These are phyloP conservation scores for Agrocybe praecox DNA, from an alignment of 768 basidiomycete species.

Conservation along the genomic window DNA sequence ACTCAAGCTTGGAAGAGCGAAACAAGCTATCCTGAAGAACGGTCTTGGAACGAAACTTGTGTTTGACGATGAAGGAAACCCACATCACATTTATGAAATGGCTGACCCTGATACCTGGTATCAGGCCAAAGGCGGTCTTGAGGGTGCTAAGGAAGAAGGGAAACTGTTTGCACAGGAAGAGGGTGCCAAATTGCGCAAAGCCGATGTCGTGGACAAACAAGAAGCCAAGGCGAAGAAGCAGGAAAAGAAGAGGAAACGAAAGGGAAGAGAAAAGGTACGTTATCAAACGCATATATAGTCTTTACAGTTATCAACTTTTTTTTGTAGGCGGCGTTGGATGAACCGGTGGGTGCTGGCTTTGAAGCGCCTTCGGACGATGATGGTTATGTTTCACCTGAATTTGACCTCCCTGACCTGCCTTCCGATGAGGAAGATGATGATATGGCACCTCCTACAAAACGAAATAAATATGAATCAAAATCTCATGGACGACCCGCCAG, in stretches of 20 bases:
- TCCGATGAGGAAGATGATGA: constrained; percentile 32
- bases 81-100: constrained; percentile 85
- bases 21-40: constrained; percentile 70
- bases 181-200: constrained; percentile 66
- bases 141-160: constrained; percentile 68
- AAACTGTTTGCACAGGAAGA: constrained; percentile 74
- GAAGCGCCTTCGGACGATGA: constrained; percentile 46
- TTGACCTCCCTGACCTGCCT: constrained; percentile 47
- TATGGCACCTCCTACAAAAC: constrained; percentile 32
- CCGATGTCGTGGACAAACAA: constrained; percentile 76
- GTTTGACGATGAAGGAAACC: constrained; percentile 87
- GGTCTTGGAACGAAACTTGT: constrained; percentile 72
- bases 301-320: constrained; percentile 2
- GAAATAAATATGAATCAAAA: constrained; percentile 17
- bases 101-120: constrained; percentile 75
- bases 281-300: neutral
- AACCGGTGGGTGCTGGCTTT: constrained; percentile 31
- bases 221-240: constrained; percentile 85
- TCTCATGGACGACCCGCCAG: constrained; percentile 13
- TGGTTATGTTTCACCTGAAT: constrained; percentile 74
- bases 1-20: constrained; percentile 70
- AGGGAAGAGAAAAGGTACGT: constrained; percentile 66
- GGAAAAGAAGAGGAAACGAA: constrained; percentile 92
- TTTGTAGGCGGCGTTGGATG: constrained; percentile 29
- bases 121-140: constrained; percentile 60